Conservation (phyloP, 495 filamentous ascomycete genomes). For the Sordaria brevicollis region DNA sequence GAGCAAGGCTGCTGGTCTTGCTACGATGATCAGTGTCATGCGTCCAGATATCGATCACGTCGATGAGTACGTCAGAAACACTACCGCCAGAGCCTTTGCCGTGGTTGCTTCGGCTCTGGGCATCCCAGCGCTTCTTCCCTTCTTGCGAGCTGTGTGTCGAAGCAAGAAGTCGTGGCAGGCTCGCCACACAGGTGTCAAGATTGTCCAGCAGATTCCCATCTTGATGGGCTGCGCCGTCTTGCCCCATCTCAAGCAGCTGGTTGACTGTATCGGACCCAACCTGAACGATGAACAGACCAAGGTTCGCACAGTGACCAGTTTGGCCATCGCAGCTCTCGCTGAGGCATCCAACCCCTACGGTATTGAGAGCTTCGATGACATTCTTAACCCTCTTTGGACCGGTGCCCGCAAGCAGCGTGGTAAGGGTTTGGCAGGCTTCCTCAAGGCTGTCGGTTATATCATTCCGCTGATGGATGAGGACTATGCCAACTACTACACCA, state of each 20-base stretch:
- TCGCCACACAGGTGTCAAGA: conserved; percentile 97
- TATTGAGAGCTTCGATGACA: conserved; percentile 98
- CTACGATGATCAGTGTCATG: conserved; percentile 99
- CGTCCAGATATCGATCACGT: conserved; percentile 97
- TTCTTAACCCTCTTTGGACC: conserved; percentile 94
- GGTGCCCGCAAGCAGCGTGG: conserved; percentile 92
- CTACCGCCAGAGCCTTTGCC: conserved; percentile 92
- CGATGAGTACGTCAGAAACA: conserved; percentile 99
- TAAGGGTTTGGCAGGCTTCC: conserved; percentile 88
- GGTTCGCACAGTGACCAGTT: conserved; percentile 87
- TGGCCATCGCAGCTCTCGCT: conserved; percentile 91
- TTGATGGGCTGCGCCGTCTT: conserved; percentile 97
- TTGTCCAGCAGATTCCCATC: conserved; percentile 99
- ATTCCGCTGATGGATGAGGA: conserved; percentile 99
- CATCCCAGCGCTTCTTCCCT: conserved; percentile 89
- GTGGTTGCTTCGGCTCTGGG: conserved; percentile 95
- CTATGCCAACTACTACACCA: conserved; percentile 97
- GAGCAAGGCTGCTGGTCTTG: conserved; percentile 90
- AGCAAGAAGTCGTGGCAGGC: conserved; percentile 99
- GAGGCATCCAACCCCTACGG: conserved; percentile 97
- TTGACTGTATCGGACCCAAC: conserved; percentile 93
- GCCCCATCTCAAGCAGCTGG: conserved; percentile 89
- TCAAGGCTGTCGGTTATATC: conserved; percentile 97
- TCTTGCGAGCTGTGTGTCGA: conserved; percentile 88
- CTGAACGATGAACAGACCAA: conserved; percentile 97